Conservation (phyloP, 129 eudicot genomes). For the Ambrosia artemisiifolia region DNA sequence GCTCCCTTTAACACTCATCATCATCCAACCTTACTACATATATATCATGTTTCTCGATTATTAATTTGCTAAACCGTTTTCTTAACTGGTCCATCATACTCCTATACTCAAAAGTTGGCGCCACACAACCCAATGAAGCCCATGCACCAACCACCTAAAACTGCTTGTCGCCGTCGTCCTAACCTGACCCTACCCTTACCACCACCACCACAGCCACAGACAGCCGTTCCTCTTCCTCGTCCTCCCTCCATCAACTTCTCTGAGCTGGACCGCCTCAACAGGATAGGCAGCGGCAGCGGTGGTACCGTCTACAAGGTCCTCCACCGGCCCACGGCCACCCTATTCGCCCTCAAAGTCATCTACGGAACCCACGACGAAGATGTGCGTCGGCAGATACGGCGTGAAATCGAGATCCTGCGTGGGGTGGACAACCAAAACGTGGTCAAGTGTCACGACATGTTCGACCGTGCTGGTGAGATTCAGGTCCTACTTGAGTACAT, state of each 20-base stretch:
- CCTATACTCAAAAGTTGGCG: neutral
- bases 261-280: slow-evolving; percentile 33
- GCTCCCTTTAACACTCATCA: neutral
- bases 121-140: slow-evolving; percentile 13
- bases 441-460: slow-evolving; percentile 61
- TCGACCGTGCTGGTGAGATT: slow-evolving; percentile 74
- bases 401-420: slow-evolving; percentile 53
- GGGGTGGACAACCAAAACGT: slow-evolving; percentile 44
- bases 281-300: slow-evolving; percentile 48
- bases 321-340: slow-evolving; percentile 35
- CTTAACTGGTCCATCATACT: neutral
- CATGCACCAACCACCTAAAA: neutral
- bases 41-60: too few species aligned
- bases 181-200: slow-evolving; percentile 24
- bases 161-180: slow-evolving; percentile 16
- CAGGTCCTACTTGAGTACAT: slow-evolving; percentile 71
- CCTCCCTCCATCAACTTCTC: slow-evolving; percentile 27
- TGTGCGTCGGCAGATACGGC: slow-evolving; percentile 68
- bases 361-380: slow-evolving; percentile 73
- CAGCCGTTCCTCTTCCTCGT: slow-evolving; percentile 38
- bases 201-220: slow-evolving; percentile 15
- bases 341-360: slow-evolving; percentile 71
- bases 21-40: neutral
- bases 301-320: slow-evolving; percentile 58
- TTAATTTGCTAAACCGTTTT: slow-evolving; percentile 6